These are phyloP conservation scores for Phoenix dactylifera DNA, from an alignment of 176 grass and related monocot genomes.

Conservation along the genomic window DNA sequence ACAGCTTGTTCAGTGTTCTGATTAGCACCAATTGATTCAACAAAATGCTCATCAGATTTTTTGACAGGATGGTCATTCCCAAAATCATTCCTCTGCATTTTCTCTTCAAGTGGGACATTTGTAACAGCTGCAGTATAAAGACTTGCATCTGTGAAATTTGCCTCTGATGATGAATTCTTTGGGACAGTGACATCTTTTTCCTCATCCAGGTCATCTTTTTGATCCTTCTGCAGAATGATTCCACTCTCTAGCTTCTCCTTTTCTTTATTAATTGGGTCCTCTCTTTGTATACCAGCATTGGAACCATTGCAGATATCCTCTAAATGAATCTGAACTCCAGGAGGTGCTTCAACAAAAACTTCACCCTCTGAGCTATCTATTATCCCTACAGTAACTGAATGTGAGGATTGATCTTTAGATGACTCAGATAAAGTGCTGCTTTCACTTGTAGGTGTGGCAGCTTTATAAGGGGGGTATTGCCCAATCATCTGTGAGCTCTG, in stretches of 20 bases:
- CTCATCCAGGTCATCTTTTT: background rate
- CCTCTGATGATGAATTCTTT: background rate
- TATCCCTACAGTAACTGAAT: constrained; percentile 2
- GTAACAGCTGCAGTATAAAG: background rate
- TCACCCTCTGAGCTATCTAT: background rate
- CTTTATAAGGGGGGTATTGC: background rate
- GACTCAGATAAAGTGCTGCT: background rate
- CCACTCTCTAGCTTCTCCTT: background rate
- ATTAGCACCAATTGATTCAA: constrained; percentile 1
- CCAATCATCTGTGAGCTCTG: background rate
- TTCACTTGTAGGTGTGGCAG: background rate
- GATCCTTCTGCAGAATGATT: background rate
- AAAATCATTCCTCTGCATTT: background rate
- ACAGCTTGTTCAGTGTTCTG: background rate
- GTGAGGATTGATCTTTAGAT: background rate
- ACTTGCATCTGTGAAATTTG: background rate
- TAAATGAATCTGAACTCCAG: background rate
- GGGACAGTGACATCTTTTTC: background rate
- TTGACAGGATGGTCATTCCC: background rate
- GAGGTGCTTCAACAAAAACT: constrained; percentile 4
- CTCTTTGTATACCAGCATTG: background rate
- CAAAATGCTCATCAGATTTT: background rate
- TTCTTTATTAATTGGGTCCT: background rate
- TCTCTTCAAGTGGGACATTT: no score
- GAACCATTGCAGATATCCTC: background rate